Conservation (phyloP, 2,329 filamentous ascomycete genomes). For the Onygenales sp. region DNA sequence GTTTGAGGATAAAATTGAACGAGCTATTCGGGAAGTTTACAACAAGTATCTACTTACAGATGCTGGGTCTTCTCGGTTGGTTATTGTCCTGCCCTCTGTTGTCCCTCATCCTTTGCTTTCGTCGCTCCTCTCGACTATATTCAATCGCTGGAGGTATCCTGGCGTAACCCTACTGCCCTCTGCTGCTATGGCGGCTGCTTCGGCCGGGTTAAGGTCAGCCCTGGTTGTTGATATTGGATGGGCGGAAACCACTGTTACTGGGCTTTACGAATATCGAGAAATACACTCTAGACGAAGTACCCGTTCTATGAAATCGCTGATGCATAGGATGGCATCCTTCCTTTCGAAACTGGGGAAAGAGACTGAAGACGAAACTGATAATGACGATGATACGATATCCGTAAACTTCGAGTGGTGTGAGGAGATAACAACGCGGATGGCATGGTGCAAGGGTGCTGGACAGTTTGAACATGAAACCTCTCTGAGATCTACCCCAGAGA, state of each 20-base stretch:
- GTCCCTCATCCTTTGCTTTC: conserved; percentile 72
- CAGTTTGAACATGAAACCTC: not conserved
- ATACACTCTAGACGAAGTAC: conserved; percentile 61
- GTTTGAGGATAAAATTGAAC: conserved; percentile 78
- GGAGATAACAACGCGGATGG: conserved; percentile 63
- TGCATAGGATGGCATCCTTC: conserved; percentile 53
- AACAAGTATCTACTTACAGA: conserved; percentile 57
- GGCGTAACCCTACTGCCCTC: conserved; percentile 71
- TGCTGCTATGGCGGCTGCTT: conserved; percentile 63
- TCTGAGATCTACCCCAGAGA: not conserved
- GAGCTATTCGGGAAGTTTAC: conserved; percentile 70
- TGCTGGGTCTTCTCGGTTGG: conserved; percentile 61
- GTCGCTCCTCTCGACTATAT: conserved; percentile 65
- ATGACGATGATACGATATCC: conserved; percentile 28
- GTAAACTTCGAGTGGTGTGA: conserved; percentile 72
- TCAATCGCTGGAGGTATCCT: conserved; percentile 69
- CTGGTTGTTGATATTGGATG: conserved; percentile 86
- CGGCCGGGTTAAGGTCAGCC: conserved; percentile 75
- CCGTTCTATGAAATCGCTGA: conserved; percentile 63
- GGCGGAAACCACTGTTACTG: conserved; percentile 78
- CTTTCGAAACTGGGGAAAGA: conserved; percentile 20
- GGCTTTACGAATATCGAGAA: conserved; percentile 84
- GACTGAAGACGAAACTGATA: conserved; percentile 3
- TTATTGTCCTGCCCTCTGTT: conserved; percentile 66
- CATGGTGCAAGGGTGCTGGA: conserved; percentile 56